A percentile compares a stretch with the other conserved stretches of the same genome.
phyloP scores from a whole-genome alignment of 768 basidiomycete species.

The Strobilomyces dryophilus region DNA sequence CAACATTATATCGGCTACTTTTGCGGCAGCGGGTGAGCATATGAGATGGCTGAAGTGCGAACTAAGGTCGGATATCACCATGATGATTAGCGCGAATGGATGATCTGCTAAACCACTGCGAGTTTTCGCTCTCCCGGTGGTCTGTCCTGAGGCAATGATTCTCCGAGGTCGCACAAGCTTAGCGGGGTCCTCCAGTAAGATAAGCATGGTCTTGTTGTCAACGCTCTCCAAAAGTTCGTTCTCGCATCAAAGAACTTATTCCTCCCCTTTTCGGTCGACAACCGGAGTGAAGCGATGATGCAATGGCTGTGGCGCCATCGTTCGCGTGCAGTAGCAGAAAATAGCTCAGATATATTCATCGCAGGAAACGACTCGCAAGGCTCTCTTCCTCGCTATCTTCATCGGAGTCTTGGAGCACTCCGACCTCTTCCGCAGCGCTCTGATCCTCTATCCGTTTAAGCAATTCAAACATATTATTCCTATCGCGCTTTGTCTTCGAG shows the following conservation, averaged over 20 bases:
- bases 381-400: conserved; percentile 38
- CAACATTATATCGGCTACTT: conserved; percentile 53
- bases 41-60: conserved; percentile 15
- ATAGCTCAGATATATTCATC: conserved; percentile 57
- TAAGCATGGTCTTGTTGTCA: conserved; percentile 39
- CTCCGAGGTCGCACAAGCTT: conserved; percentile 46
- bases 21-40: background rate
- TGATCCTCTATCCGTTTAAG: conserved; percentile 66
- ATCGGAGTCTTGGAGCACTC: conserved; percentile 29
- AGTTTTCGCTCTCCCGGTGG: too few species aligned
- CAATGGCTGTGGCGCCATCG: conserved; percentile 39
- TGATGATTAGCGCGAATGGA: conserved; percentile 12
- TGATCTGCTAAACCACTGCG: conserved; percentile 8
- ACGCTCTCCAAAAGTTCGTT: conserved; percentile 56
- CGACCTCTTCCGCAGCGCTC: conserved; percentile 35
- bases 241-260: conserved; percentile 59
- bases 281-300: conserved; percentile 56
- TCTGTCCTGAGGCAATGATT: conserved; percentile 13
- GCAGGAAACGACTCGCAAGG: conserved; percentile 43
- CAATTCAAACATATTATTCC: conserved; percentile 62
- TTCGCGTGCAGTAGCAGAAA: background rate
- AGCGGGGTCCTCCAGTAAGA: conserved; percentile 55
- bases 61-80: conserved; percentile 26
- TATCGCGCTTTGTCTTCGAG: conserved; percentile 55
- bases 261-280: conserved; percentile 57